These are phyloP conservation scores for Bombardia bombarda DNA, from an alignment of 495 filamentous ascomycete genomes.

Conservation along the genomic window DNA sequence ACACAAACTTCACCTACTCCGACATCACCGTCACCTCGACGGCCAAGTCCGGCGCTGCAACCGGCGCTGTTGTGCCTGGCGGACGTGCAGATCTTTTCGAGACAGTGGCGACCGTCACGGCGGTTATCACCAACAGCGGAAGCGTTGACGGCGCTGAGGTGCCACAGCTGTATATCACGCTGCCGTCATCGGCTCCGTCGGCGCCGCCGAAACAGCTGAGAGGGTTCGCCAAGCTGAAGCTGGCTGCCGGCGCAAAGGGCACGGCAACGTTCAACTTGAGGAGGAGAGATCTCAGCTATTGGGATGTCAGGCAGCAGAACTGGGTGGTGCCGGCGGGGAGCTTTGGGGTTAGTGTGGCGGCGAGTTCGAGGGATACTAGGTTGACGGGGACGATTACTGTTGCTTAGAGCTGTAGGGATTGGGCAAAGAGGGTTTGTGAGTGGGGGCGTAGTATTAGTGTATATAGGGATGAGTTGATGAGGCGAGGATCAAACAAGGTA, in stretches of 20 bases:
- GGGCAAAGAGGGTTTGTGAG: no score
- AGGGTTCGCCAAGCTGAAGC: constrained; percentile 48
- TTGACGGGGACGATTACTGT: constrained; percentile 19
- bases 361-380: constrained; percentile 43
- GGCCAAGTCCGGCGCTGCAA: constrained; percentile 37
- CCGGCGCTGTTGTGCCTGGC: constrained; percentile 56
- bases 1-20: constrained; percentile 52
- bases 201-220: constrained; percentile 45
- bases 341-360: constrained; percentile 40
- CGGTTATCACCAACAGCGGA: constrained; percentile 63
- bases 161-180: constrained; percentile 53
- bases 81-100: constrained; percentile 62
- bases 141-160: constrained; percentile 62
- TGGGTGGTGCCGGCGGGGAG: constrained; percentile 46
- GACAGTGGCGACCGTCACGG: constrained; percentile 46
- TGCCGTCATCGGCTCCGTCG: constrained; percentile 40
- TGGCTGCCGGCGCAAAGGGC: constrained; percentile 35
- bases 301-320: constrained; percentile 39
- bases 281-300: constrained; percentile 49
- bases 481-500: no score
- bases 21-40: constrained; percentile 35
- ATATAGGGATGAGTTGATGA: no score
- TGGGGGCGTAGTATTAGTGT: no score
- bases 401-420: neutral
- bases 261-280: constrained; percentile 41